These are phyloP conservation scores for Irpex sp. DNA, from an alignment of 1,284 basidiomycete species.

Conservation along the genomic window DNA sequence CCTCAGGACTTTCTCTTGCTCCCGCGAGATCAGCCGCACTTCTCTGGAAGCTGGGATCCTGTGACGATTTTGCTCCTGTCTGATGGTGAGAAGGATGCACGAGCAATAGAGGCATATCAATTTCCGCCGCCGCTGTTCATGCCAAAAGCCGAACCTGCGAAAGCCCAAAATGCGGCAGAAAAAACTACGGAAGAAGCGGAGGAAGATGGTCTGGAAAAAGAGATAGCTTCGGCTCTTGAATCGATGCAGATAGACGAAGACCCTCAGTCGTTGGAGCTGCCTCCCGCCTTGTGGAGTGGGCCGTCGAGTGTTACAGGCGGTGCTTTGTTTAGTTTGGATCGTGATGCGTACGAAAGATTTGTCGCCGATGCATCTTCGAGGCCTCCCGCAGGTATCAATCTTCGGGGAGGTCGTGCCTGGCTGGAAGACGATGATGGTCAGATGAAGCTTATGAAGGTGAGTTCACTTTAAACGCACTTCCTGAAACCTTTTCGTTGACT, in stretches of 20 bases:
- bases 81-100: conserved; percentile 36
- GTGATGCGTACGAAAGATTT: conserved; percentile 39
- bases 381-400: conserved; percentile 25
- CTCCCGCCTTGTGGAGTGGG: conserved; percentile 38
- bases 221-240: conserved; percentile 42
- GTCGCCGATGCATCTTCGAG: conserved; percentile 15
- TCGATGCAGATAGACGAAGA: conserved; percentile 38
- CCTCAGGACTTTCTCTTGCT: conserved; percentile 81
- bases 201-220: conserved; percentile 30
- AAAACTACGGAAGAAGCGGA: neutral
- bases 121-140: conserved; percentile 54
- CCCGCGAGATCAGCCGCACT: conserved; percentile 72
- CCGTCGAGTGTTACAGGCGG: conserved; percentile 38
- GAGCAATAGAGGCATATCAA: conserved; percentile 46
- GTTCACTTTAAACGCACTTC: conserved; percentile 1
- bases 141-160: conserved; percentile 5
- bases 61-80: conserved; percentile 55
- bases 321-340: conserved; percentile 40
- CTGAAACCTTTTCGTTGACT: neutral
- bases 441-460: conserved; percentile 48
- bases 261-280: conserved; percentile 36
- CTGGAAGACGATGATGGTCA: conserved; percentile 41
- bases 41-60: conserved; percentile 68
- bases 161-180: conserved; percentile 5
- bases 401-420: conserved; percentile 54